Evolutionary conservation across 2,329 filamentous ascomycete genomes (phyloP).

Genomic region (Cladosporium colombiae): DNA sequence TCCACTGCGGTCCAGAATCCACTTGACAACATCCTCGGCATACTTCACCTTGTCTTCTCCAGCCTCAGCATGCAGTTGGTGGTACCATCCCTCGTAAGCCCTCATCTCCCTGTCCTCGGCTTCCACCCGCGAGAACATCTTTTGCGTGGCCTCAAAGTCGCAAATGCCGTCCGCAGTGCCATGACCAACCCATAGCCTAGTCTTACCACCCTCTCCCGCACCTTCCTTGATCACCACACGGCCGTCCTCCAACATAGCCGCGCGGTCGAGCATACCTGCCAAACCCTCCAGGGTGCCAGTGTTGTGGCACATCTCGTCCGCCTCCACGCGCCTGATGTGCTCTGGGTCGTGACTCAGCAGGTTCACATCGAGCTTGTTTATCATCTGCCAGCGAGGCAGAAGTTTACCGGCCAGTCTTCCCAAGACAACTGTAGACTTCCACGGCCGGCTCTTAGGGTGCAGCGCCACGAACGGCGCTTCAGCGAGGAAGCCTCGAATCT

Average conservation of each 20-base stretch:
- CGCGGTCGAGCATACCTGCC: constrained; percentile 74
- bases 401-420: constrained; percentile 69
- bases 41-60: constrained; percentile 38
- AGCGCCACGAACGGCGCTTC: constrained; percentile 80
- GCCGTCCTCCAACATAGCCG: constrained; percentile 60
- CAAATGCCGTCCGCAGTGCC: constrained; percentile 74
- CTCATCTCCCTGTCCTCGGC: constrained; percentile 70
- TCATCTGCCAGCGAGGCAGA: constrained; percentile 67
- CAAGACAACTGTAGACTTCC: constrained; percentile 60
- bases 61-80: constrained; percentile 57
- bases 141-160: constrained; percentile 64
- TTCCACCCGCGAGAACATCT: constrained; percentile 59
- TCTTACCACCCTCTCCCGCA: constrained; percentile 56
- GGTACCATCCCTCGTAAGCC: constrained; percentile 74
- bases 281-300: constrained; percentile 84
- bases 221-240: constrained; percentile 48
- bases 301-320: constrained; percentile 75
- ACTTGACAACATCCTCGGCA: constrained; percentile 36
- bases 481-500: constrained; percentile 71
- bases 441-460: constrained; percentile 64
- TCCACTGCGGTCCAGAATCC: constrained; percentile 30
- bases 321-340: constrained; percentile 60
- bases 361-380: constrained; percentile 63
- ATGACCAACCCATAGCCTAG: constrained; percentile 70
- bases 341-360: constrained; percentile 68